Evolutionary conservation across 2,329 filamentous ascomycete genomes (phyloP).

Genomic region (Trichoderma arundinaceum): DNA sequence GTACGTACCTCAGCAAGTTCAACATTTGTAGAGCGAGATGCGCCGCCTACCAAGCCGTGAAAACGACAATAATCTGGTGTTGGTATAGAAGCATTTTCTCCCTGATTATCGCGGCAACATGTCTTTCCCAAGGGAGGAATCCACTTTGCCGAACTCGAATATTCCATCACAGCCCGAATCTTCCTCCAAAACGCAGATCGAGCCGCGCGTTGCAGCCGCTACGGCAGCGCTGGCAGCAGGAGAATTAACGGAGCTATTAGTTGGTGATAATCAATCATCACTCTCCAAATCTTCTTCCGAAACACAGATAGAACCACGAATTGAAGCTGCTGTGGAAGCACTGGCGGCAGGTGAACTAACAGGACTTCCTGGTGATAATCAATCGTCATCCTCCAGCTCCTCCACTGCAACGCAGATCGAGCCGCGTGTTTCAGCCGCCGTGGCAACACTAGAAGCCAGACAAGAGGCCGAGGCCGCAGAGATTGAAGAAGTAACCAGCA

Average conservation of each 20-base stretch:
- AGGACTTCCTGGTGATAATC: background rate
- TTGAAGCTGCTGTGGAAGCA: background rate
- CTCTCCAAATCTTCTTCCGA: background rate
- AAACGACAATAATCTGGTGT: no score
- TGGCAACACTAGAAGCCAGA: background rate
- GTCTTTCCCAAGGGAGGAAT: no score
- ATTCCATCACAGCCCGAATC: no score
- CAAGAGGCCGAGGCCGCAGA: background rate
- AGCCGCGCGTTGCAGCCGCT: background rate
- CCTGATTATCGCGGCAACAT: no score
- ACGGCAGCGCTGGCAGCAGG: background rate
- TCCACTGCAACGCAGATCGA: background rate
- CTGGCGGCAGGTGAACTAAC: background rate
- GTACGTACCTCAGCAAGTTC: no score
- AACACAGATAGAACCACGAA: slow-evolving; percentile 7
- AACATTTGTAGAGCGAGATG: no score
- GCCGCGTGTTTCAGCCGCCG: background rate
- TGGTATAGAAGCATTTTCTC: no score
- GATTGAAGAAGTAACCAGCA: background rate
- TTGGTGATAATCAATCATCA: no score
- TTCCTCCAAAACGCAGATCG: background rate
- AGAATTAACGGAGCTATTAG: no score
- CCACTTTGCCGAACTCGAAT: no score
- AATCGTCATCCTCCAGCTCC: background rate
- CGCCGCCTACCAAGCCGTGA: no score